These are phyloP conservation scores for Kregervanrija pseudodelftensis DNA, from an alignment of 805 yeast species.

Conservation along the genomic window DNA sequence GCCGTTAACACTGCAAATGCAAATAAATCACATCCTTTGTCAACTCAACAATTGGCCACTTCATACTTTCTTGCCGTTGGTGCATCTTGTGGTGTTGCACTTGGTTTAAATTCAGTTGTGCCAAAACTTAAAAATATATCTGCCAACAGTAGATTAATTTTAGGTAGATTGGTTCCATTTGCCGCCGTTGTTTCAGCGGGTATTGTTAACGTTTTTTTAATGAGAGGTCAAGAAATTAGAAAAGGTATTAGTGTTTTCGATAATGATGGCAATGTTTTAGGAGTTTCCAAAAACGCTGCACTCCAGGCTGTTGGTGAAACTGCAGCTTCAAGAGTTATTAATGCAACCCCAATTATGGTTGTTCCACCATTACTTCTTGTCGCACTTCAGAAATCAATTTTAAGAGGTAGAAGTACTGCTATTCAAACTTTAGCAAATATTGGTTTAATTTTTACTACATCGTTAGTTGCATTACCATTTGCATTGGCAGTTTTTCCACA, in stretches of 20 bases:
- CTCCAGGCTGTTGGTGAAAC: slow-evolving; percentile 93
- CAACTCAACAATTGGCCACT: slow-evolving; percentile 67
- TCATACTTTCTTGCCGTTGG: slow-evolving; percentile 85
- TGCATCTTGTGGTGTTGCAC: slow-evolving; percentile 92
- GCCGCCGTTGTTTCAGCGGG: slow-evolving; percentile 99
- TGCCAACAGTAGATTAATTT: slow-evolving; percentile 61
- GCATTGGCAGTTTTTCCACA: slow-evolving; percentile 96
- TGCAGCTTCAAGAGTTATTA: slow-evolving; percentile 88
- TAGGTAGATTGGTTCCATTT: slow-evolving; percentile 90
- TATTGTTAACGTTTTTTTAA: slow-evolving; percentile 87
- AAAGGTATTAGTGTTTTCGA: slow-evolving; percentile 75
- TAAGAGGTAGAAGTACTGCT: slow-evolving; percentile 61
- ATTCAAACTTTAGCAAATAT: slow-evolving; percentile 68
- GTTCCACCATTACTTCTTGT: slow-evolving; percentile 85
- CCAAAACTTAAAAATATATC: slow-evolving; percentile 69
- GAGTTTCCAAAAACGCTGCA: slow-evolving; percentile 82
- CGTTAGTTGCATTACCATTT: slow-evolving; percentile 85
- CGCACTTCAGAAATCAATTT: slow-evolving; percentile 60
- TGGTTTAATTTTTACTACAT: slow-evolving; percentile 78
- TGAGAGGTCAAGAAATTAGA: slow-evolving; percentile 92
- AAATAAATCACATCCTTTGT: slow-evolving; percentile 87
- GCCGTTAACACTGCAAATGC: slow-evolving; percentile 96
- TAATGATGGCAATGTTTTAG: slow-evolving; percentile 55
- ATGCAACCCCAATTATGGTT: slow-evolving; percentile 97
- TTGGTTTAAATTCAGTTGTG: slow-evolving; percentile 87